Percentiles rank a stretch among this genome's conserved stretches.
These are phyloP conservation scores for Prunus fruticosa DNA, from an alignment of 306 rosid species.

Conservation along the genomic window DNA sequence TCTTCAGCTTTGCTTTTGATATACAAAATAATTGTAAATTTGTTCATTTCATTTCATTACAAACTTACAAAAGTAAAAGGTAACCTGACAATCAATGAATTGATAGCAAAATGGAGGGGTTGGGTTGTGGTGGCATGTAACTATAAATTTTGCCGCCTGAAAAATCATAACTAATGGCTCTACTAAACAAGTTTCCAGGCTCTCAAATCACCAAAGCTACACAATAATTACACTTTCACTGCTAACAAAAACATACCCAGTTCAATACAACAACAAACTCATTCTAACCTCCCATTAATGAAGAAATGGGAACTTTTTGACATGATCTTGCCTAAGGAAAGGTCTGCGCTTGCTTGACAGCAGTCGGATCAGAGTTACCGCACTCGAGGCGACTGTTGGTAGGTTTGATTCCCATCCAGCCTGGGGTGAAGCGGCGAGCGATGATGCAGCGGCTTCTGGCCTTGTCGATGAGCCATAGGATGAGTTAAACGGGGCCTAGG, in stretches of 20 bases:
- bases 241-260: not conserved
- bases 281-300: not conserved
- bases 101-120: not conserved
- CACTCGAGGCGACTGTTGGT: slow-evolving; percentile 28
- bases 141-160: not conserved
- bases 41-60: not conserved
- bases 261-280: slow-evolving; percentile 1
- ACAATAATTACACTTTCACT: slow-evolving; percentile 20
- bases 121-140: not conserved
- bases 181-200: not conserved
- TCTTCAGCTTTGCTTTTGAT: not conserved
- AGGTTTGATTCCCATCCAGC: slow-evolving; percentile 19
- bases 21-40: not conserved
- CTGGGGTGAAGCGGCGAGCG: slow-evolving; percentile 57
- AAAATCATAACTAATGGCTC: not conserved
- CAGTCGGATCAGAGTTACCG: slow-evolving; percentile 2
- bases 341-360: slow-evolving; percentile 5
- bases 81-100: not conserved
- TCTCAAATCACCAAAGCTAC: not conserved
- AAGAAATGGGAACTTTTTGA: not conserved
- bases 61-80: not conserved
- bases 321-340: not conserved
- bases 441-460: slow-evolving; percentile 45
- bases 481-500: slow-evolving; percentile 35
- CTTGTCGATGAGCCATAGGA: slow-evolving; percentile 35